These are phyloP conservation scores for Oropetium thomaeum DNA, from an alignment of 176 grass and related monocot genomes.

Conservation along the genomic window DNA sequence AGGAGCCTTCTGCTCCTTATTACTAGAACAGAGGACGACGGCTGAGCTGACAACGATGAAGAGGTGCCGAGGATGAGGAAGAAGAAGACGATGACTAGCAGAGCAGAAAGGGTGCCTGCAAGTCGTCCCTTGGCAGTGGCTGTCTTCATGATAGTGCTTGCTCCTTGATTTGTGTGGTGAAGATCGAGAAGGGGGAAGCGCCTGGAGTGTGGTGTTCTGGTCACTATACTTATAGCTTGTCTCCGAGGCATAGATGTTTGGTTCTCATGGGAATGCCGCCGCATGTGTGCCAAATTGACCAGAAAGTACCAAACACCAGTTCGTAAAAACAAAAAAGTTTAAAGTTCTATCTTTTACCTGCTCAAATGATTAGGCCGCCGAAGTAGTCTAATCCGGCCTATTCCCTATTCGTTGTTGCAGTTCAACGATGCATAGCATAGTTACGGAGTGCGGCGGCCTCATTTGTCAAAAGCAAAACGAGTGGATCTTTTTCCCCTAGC, in stretches of 20 bases:
- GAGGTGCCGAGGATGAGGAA: neutral
- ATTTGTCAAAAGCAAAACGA: slow-evolving; percentile 28
- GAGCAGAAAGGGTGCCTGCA: slow-evolving; percentile 15
- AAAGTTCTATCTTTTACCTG: neutral
- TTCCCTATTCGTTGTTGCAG: neutral
- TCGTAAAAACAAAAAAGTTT: neutral
- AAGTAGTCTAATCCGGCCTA: neutral
- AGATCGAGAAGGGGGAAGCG: neutral
- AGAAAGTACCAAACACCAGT: slow-evolving; percentile 7
- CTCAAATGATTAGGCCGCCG: slow-evolving; percentile 16
- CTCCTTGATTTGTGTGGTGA: neutral
- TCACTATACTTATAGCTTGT: slow-evolving; percentile 35
- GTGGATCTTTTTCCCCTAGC: neutral
- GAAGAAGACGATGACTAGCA: slow-evolving; percentile 14
- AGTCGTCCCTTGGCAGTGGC: neutral
- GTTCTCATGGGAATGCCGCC: slow-evolving; percentile 32
- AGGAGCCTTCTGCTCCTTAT: slow-evolving; percentile 26
- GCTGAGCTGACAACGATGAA: neutral
- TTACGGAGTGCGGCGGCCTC: slow-evolving; percentile 11
- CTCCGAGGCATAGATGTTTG: slow-evolving; percentile 7
- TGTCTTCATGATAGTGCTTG: neutral
- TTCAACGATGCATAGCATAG: neutral
- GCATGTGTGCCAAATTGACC: slow-evolving; percentile 21
- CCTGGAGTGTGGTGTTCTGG: slow-evolving; percentile 14
- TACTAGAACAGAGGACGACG: neutral